Conservation (phyloP, 2,329 filamentous ascomycete species). For the Botrytis fragariae region DNA sequence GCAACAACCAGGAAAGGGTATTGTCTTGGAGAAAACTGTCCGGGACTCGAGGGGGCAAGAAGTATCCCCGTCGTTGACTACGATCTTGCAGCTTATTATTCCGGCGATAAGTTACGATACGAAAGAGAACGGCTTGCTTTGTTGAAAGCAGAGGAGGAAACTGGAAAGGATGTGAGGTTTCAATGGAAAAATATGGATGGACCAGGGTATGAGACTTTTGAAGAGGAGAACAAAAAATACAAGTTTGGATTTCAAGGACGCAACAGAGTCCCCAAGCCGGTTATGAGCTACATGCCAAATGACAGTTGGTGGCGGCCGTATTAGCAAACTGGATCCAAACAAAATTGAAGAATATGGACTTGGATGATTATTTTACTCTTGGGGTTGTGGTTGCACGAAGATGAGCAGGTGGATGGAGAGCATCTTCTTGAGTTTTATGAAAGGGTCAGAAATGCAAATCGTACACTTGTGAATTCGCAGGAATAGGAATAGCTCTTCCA, state of each 20-base stretch:
- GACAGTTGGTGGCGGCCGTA: no score
- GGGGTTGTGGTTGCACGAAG: neutral
- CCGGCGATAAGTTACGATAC: no score
- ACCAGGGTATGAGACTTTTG: neutral
- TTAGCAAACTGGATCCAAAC: neutral
- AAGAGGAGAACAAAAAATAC: neutral
- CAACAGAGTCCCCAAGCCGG: neutral
- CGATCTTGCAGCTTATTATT: neutral
- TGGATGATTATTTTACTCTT: neutral
- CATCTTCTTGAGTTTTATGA: neutral
- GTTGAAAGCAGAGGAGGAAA: neutral
- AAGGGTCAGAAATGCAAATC: neutral
- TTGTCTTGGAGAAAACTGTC: conserved; percentile 6
- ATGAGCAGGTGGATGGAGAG: neutral
- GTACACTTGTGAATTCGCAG: no score
- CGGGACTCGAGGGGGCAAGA: neutral
- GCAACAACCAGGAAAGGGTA: neutral
- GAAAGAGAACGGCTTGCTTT: neutral
- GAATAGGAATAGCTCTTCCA: neutral
- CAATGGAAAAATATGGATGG: neutral
- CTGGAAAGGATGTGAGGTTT: neutral
- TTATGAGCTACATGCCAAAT: neutral
- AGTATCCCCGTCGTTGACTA: neutral
- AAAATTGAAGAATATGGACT: neutral
- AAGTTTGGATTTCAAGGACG: neutral